Evolutionary conservation across 306 rosid genomes (phyloP).

Genomic region (Abrus precatorius): DNA sequence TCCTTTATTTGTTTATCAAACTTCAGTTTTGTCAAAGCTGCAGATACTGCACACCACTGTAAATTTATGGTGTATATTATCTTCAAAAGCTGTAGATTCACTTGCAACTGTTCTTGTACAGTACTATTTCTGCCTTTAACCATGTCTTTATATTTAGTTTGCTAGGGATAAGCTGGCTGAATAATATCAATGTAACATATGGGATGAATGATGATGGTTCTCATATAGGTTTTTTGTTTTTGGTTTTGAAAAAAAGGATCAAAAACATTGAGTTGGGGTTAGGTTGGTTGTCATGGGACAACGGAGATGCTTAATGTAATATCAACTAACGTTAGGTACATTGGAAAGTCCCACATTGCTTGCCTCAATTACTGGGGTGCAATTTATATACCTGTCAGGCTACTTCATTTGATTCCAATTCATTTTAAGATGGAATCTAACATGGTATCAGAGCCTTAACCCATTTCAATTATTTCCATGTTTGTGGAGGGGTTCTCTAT

Average conservation of each 20-base stretch:
- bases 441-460: background rate
- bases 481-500: background rate
- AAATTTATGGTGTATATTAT: background rate
- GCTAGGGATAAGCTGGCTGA: background rate
- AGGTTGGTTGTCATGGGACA: slow-evolving; percentile 24
- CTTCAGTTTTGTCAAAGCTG: background rate
- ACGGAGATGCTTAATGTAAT: background rate
- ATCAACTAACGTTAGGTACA: background rate
- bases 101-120: background rate
- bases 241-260: background rate
- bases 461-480: background rate
- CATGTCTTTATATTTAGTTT: background rate
- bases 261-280: background rate
- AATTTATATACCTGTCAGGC: background rate
- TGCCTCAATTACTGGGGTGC: slow-evolving; percentile 1
- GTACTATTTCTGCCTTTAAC: background rate
- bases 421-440: background rate
- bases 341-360: background rate
- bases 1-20: slow-evolving; percentile 1
- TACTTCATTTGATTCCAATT: background rate
- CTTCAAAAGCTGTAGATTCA: background rate
- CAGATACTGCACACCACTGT: background rate
- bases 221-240: background rate
- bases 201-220: background rate
- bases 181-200: background rate